These are phyloP conservation scores for Podaxis sp. DNA, from an alignment of 768 basidiomycete species.

Conservation along the genomic window DNA sequence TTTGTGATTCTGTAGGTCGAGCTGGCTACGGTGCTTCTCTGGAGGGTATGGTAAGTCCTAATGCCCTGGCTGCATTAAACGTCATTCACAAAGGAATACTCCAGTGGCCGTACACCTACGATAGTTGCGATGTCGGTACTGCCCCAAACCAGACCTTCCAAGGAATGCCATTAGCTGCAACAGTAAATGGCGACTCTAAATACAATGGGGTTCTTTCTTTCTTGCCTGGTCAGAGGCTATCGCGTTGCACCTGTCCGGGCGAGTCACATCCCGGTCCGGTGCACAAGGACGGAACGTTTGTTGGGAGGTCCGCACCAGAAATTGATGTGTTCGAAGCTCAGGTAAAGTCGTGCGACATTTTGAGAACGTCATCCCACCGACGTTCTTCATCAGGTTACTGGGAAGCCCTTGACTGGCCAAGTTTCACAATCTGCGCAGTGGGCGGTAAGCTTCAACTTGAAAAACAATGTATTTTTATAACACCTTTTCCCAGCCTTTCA, in stretches of 20 bases:
- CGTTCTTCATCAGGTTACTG: conserved; percentile 22
- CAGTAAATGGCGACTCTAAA: conserved; percentile 52
- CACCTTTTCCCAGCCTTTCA: conserved; percentile 58
- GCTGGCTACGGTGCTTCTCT: conserved; percentile 86
- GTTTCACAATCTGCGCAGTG: conserved; percentile 87
- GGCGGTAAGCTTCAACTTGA: conserved; percentile 45
- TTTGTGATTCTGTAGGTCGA: conserved; percentile 41
- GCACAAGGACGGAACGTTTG: conserved; percentile 70
- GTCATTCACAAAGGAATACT: conserved; percentile 7
- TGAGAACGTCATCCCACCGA: conserved; percentile 1
- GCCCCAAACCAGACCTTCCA: conserved; percentile 76
- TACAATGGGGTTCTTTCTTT: conserved; percentile 62
- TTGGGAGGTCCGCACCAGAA: conserved; percentile 82
- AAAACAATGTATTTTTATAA: conserved; percentile 5
- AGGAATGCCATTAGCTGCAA: conserved; percentile 57
- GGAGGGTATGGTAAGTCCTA: conserved; percentile 61
- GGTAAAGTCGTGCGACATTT: conserved; percentile 26
- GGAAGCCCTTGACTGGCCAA: conserved; percentile 34
- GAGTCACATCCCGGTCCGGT: conserved; percentile 88
- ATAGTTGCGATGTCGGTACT: conserved; percentile 92
- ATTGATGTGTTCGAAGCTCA: conserved; percentile 90
- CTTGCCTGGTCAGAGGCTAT: conserved; percentile 84
- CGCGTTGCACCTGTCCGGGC: conserved; percentile 82
- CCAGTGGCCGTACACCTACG: conserved; percentile 82
- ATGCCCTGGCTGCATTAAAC: background rate